Base-by-base conservation (phyloP, 352 stramenopile genomes). In the Pythium monospermum region DNA sequence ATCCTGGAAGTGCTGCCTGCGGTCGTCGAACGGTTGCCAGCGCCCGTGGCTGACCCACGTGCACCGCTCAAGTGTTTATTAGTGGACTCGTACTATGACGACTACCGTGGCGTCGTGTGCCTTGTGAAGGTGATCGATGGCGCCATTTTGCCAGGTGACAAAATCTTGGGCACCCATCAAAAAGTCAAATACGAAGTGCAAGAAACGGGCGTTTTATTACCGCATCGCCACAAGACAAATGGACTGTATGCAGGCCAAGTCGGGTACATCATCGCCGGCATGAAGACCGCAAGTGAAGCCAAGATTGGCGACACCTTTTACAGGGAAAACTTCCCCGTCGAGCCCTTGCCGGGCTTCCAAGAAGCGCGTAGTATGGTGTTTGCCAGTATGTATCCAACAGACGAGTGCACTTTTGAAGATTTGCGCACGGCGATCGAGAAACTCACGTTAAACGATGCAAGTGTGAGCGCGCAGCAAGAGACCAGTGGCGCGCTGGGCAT, bases 21-120 rank as follows among this genome's bases (percentile, higher is more conserved):
- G 0, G 77, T 98, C 22, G 70, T 97, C 21, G 69, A 78, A 4
- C 59, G 69, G n/a, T 57, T 97, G 11, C 76, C 85, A 2, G 61
- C 91, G 51, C 69, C 76, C 38, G 38, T 91, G 35, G 79, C 79
- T 31, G 53, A 86, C 28, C 59, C 64, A 1, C 68, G 53, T 11
- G 80, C 61, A 12, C 91, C 85, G 19, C 64, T 99, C 27, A 76
- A 94, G 47, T 96, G 83, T 23, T 76, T 98, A 50, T 78, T 99
- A 1, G 88, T 99, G 19, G 97, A 99, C 68, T 98, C 88, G 37
- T 99, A 97, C 94, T 99, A 98, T 59, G 96, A 99, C 51, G 64
- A 89, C 47, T 91, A 93, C 61, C 81, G 96, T 26, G 96, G 96
- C 31, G 96, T 98, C 8, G 76, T 99, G 28, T 98, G 93, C 63